These are phyloP conservation scores for Glycyrrhiza uralensis DNA, from an alignment of 306 rosid genomes.

Conservation along the genomic window DNA sequence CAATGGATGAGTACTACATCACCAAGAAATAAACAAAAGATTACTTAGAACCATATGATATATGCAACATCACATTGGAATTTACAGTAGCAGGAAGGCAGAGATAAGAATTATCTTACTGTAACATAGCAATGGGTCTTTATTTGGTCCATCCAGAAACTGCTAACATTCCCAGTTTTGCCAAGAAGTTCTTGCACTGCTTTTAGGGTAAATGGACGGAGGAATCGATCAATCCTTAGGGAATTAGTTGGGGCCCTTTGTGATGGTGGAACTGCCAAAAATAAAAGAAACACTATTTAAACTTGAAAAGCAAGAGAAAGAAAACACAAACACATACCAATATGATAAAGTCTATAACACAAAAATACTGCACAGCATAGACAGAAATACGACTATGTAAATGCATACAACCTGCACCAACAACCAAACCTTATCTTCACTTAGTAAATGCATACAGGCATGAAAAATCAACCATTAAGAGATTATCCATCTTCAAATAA, in stretches of 20 bases:
- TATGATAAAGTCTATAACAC: not conserved
- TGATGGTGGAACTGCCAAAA: constrained; percentile 79
- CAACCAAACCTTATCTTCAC: not conserved
- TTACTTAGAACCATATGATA: not conserved
- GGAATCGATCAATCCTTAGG: constrained; percentile 76
- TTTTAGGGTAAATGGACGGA: constrained; percentile 95
- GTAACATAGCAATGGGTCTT: constrained; percentile 99
- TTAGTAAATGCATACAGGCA: not conserved
- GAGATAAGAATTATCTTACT: constrained; percentile 45
- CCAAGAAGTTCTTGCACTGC: constrained; percentile 95
- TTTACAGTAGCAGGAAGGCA: not conserved
- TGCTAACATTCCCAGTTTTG: constrained; percentile 67
- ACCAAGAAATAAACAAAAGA: not conserved
- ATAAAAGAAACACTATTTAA: constrained; percentile 6
- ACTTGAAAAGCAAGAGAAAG: not conserved
- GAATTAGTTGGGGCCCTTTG: constrained; percentile 76
- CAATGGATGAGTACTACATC: constrained; percentile 73
- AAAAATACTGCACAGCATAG: not conserved
- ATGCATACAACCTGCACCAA: not conserved
- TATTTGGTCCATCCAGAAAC: constrained; percentile 99
- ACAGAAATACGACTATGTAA: not conserved
- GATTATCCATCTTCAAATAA: not conserved
- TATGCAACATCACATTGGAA: not conserved
- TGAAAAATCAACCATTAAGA: not conserved
- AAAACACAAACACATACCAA: not conserved